Evolutionary conservation across 2,329 filamentous ascomycete species (phyloP), one percentile per base, ranked within the genome.

Genomic region (Claviceps pazoutovae): DNA sequence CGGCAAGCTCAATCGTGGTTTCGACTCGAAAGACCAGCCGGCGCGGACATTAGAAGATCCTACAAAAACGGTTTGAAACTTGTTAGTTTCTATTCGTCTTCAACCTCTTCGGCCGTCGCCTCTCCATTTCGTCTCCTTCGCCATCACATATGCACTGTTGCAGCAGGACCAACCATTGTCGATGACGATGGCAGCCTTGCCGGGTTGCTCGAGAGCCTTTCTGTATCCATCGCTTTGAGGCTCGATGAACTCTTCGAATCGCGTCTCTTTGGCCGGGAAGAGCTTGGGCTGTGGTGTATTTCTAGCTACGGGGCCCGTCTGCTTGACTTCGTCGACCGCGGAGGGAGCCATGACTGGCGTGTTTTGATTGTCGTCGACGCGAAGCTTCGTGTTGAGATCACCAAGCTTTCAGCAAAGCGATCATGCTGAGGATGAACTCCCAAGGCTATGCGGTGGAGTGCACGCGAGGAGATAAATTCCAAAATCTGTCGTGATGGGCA

Each of bases 11-110:
- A 97, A 74, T 56, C 88, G 81, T 1, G 93, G 93, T n/a, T 74
- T 73, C 56, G 81, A 73, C 62, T 97, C 91, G 64, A 95, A 95
- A 7, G 90, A 95, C 90, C 91, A 98, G 57, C 93, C 93, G 50
- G 91, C 91, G 68, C 94, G 88, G 54, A 96, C 81, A 36, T 83
- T 75, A 50, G 86, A 94, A 23, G 91, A 93, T 58, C 93, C 90
- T 95, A 36, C 13, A 26, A 42, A 34, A 21, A 14, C 17, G 17
- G 17, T 1, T 19, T 7, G n/a, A 23, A 14, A 14, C 5, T 7
- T 47, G 44, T 51, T 8, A 51, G 44, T n/a, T 34, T 23, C n/a
- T 34, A n/a, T 41, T n/a, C 8, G 11, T 38, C 5, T 44, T 38
- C 34, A 4, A 34, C 16, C 13, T 16, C 16, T 17, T 23, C 8